phyloP scores from a whole-genome alignment of 352 stramenopile species.

The Plasmopara halstedii region DNA sequence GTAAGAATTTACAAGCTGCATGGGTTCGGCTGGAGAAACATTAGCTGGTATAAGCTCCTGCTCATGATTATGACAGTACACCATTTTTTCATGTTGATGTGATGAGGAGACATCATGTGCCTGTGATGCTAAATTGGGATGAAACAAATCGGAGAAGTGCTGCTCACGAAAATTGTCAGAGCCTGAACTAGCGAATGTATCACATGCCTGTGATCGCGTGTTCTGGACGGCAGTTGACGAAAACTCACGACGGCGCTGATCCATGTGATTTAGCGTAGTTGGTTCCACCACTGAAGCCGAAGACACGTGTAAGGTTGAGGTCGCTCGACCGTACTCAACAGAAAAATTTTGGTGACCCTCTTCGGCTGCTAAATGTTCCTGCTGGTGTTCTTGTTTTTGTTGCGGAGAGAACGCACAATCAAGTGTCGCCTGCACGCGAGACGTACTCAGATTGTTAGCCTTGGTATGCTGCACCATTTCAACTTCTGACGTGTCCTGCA shows the following conservation, averaged over 20 bases:
- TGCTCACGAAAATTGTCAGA: constrained; percentile 8
- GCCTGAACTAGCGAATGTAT: constrained; percentile 17
- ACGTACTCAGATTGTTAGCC: neutral
- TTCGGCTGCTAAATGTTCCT: constrained; percentile 1
- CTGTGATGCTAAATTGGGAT: constrained; percentile 14
- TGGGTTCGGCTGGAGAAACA: constrained; percentile 2
- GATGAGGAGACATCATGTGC: constrained; percentile 7
- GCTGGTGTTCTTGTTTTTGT: constrained; percentile 4
- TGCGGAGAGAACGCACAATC: constrained; percentile 2
- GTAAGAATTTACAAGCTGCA: constrained; percentile 8
- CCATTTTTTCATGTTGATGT: constrained; percentile 8
- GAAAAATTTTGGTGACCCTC: constrained; percentile 3
- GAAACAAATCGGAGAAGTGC: constrained; percentile 29
- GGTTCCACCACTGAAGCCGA: neutral
- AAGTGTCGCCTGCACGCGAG: constrained; percentile 1
- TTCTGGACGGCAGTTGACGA: neutral
- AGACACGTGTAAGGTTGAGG: neutral
- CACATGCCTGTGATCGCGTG: constrained; percentile 10
- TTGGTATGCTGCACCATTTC: constrained; percentile 5
- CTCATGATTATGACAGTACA: constrained; percentile 6
- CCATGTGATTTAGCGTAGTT: constrained; percentile 3
- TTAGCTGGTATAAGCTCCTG: constrained; percentile 3
- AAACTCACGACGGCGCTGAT: neutral
- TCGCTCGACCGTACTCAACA: constrained; percentile 3
- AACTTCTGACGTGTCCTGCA: constrained; percentile 12